Conservation (phyloP, 2,329 filamentous ascomycete genomes). For the Myriangium duriaei region DNA sequence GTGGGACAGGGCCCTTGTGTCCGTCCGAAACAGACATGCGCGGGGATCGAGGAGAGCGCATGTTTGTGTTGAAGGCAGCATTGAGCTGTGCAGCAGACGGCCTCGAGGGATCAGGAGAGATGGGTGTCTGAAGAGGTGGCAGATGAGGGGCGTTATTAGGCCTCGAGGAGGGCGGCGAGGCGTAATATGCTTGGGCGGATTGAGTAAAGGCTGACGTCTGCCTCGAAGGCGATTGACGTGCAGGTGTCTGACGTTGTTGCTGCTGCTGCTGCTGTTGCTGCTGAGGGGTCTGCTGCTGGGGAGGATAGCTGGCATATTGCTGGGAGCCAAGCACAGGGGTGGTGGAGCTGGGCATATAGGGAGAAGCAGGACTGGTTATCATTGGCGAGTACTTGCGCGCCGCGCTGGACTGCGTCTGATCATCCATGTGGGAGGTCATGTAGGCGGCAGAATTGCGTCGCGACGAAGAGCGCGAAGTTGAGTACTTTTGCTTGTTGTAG, state of each 20-base stretch:
- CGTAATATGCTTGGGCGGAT: constrained; percentile 43
- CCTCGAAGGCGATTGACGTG: constrained; percentile 69
- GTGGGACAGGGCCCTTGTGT: constrained; percentile 61
- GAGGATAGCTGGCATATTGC: constrained; percentile 24
- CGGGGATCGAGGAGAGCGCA: constrained; percentile 30
- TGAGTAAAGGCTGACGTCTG: constrained; percentile 43
- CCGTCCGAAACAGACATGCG: constrained; percentile 25
- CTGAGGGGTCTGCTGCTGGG: constrained; percentile 18
- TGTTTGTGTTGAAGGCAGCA: constrained; percentile 45
- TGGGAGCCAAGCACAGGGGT: constrained; percentile 21
- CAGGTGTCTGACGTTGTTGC: constrained; percentile 38
- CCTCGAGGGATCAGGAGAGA: constrained; percentile 54
- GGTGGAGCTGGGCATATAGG: constrained; percentile 50
- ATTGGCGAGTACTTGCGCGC: constrained; percentile 93
- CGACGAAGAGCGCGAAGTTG: constrained; percentile 47
- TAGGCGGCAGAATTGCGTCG: constrained; percentile 66
- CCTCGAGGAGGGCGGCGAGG: constrained; percentile 35
- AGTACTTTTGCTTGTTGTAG: constrained; percentile 77
- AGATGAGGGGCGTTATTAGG: constrained; percentile 52
- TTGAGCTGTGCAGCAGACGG: constrained; percentile 61
- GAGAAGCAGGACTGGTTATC: constrained; percentile 74
- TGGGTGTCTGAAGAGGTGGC: constrained; percentile 60
- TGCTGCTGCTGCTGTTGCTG: constrained; percentile 29
- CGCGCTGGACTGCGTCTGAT: constrained; percentile 58
- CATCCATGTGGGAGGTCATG: constrained; percentile 25